phyloP scores from a whole-genome alignment of 441 rosid genomes.

The Euphorbia corollata region DNA sequence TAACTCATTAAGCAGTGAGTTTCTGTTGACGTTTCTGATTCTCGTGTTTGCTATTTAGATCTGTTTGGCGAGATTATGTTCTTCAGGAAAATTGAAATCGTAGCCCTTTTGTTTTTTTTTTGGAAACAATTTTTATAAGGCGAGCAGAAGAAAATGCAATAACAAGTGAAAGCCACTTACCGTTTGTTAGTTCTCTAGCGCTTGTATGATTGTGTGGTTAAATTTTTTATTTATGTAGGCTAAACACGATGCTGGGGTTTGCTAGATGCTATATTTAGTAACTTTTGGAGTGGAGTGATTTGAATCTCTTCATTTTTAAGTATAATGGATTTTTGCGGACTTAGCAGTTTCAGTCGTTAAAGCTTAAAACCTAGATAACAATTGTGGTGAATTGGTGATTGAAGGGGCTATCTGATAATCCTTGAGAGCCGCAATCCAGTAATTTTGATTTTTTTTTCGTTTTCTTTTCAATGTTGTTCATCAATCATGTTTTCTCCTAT shows the following conservation, averaged over 20 bases:
- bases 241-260: slow-evolving; percentile 1
- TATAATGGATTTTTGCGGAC: neutral
- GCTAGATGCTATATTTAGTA: slow-evolving; percentile 7
- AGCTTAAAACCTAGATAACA: slow-evolving; percentile 3
- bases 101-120: slow-evolving; percentile 21
- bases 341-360: neutral
- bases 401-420: neutral
- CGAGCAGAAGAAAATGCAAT: slow-evolving; percentile 7
- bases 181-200: neutral
- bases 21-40: slow-evolving; percentile 9
- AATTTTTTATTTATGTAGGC: neutral
- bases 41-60: slow-evolving; percentile 25
- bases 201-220: neutral
- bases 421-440: neutral
- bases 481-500: neutral
- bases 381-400: slow-evolving; percentile 5
- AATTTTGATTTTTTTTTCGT: neutral
- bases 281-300: slow-evolving; percentile 3
- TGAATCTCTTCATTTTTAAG: neutral
- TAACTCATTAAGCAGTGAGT: slow-evolving; percentile 3
- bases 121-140: slow-evolving; percentile 8
- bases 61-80: slow-evolving; percentile 23
- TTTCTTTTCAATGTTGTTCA: neutral
- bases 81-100: slow-evolving; percentile 24
- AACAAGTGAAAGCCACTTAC: neutral